Evolutionary conservation across 202 grass and related monocot species (phyloP).

Genomic region (Panicum virgatum): DNA sequence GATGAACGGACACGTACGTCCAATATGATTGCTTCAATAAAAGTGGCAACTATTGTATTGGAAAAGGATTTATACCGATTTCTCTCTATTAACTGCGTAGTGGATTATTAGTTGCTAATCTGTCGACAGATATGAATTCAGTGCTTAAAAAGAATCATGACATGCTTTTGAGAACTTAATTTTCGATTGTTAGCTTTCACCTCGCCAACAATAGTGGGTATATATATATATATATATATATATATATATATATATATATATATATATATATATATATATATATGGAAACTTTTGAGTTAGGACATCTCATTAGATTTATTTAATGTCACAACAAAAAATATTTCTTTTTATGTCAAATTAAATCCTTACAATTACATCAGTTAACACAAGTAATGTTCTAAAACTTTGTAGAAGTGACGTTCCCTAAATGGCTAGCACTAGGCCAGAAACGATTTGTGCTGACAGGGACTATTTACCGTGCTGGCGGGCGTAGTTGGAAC

Average conservation of each 20-base stretch:
- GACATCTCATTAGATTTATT: background rate
- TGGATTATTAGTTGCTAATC: slow-evolving; percentile 7
- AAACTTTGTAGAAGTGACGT: background rate
- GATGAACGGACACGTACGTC: too few species aligned
- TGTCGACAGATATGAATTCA: slow-evolving; percentile 10
- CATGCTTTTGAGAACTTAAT: background rate
- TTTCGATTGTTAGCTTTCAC: too few species aligned
- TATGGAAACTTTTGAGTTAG: background rate
- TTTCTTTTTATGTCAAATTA: background rate
- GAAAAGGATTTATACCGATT: background rate
- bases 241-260: too few species aligned
- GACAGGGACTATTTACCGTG: too few species aligned
- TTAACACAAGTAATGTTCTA: background rate
- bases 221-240: too few species aligned
- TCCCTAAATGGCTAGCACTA: background rate
- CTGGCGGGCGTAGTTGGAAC: too few species aligned
- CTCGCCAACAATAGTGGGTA: too few species aligned
- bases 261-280: too few species aligned
- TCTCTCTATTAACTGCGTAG: background rate
- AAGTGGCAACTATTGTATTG: background rate
- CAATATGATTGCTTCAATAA: background rate
- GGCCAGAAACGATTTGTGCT: too few species aligned
- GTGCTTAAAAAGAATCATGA: background rate
- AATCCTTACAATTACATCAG: background rate
- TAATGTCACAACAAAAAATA: background rate